These are phyloP conservation scores for Viola pubescens DNA, from an alignment of 441 rosid genomes.

Conservation along the genomic window DNA sequence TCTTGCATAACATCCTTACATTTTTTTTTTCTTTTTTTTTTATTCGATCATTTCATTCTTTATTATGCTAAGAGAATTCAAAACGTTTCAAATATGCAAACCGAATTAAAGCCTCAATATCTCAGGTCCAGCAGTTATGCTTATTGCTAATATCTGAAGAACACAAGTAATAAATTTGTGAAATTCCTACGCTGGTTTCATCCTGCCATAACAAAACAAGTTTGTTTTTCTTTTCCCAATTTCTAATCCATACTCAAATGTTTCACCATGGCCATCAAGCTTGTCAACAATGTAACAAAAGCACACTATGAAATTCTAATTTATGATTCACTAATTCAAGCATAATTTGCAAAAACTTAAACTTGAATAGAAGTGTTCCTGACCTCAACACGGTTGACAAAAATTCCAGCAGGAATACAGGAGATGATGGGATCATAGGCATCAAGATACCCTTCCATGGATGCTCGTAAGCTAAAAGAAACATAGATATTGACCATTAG, in stretches of 20 bases:
- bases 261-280: not conserved
- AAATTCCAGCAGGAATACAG: conserved; percentile 78
- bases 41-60: too few species aligned
- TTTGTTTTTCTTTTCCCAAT: too few species aligned
- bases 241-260: not conserved
- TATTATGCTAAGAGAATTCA: too few species aligned
- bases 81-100: too few species aligned
- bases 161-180: too few species aligned
- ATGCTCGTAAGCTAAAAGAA: conserved; percentile 67
- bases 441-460: conserved; percentile 96
- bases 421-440: conserved; percentile 71
- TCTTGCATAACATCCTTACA: not conserved
- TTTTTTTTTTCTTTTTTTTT: too few species aligned
- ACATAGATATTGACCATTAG: not conserved
- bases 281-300: not conserved
- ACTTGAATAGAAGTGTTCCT: conserved; percentile 13
- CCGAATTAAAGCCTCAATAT: too few species aligned
- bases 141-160: too few species aligned
- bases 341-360: conserved; percentile 3
- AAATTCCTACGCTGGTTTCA: too few species aligned
- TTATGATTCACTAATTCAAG: not conserved
- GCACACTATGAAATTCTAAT: not conserved
- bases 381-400: conserved; percentile 81
- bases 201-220: too few species aligned
- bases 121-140: too few species aligned